phyloP scores from a whole-genome alignment of 1,139 yeast species.

The Hyphopichia fennica region DNA sequence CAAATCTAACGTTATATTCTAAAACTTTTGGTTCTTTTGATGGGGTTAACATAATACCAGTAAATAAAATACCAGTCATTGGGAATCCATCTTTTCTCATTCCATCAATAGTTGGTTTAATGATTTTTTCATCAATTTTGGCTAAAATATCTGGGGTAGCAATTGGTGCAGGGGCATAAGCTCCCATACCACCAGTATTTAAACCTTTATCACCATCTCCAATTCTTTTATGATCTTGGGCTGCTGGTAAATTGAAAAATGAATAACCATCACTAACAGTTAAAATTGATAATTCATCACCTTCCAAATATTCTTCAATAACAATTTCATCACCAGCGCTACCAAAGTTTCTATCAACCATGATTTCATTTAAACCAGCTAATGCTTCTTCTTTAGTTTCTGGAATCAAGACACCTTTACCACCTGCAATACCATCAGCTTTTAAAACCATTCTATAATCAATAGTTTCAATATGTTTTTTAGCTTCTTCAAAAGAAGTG shows the following conservation, averaged over 20 bases:
- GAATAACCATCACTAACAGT: constrained; percentile 95
- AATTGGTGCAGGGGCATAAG: constrained; percentile 97
- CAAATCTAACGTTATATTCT: constrained; percentile 96
- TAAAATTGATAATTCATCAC: constrained; percentile 92
- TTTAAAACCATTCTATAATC: constrained; percentile 86
- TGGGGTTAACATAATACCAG: constrained; percentile 91
- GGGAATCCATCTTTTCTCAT: constrained; percentile 96
- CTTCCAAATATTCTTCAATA: constrained; percentile 93
- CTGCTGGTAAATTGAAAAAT: constrained; percentile 88
- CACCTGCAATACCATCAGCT: constrained; percentile 98
- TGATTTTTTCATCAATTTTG: constrained; percentile 68
- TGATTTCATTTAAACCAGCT: constrained; percentile 80
- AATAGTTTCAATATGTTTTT: constrained; percentile 60
- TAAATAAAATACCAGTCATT: constrained; percentile 92
- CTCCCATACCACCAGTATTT: constrained; percentile 99
- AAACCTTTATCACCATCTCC: constrained; percentile 93
- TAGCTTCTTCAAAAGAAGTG: constrained; percentile 72
- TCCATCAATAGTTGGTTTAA: constrained; percentile 92
- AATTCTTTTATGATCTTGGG: constrained; percentile 96
- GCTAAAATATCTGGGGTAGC: constrained; percentile 69
- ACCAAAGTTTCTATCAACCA: constrained; percentile 90
- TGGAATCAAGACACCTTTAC: constrained; percentile 97
- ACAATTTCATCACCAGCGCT: constrained; percentile 95
- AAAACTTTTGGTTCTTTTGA: constrained; percentile 85
- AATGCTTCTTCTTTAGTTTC: constrained; percentile 79